phyloP scores from a whole-genome alignment of 306 rosid species.

The Cajanus cajan region DNA sequence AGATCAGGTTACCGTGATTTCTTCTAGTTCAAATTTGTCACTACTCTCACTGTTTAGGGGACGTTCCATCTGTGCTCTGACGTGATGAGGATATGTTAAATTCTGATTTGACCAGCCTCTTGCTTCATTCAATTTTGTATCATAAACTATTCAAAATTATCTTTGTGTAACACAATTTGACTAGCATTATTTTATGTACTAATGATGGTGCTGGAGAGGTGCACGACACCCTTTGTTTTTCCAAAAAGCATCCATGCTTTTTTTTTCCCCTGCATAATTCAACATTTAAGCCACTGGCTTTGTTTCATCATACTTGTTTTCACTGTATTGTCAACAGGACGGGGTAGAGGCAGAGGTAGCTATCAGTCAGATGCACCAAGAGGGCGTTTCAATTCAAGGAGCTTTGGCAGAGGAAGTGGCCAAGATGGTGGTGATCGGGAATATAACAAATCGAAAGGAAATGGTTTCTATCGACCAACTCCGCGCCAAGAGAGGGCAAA shows the following conservation, averaged over 20 bases:
- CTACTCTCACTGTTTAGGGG: background rate
- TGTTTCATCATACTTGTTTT: background rate
- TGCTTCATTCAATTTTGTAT: background rate
- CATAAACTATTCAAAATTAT: background rate
- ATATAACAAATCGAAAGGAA: slow-evolving; percentile 62
- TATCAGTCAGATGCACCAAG: slow-evolving; percentile 70
- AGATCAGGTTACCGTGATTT: background rate
- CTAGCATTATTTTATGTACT: background rate
- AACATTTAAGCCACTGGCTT: background rate
- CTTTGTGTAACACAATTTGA: background rate
- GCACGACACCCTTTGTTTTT: background rate
- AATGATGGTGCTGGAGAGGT: background rate
- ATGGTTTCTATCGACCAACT: slow-evolving; percentile 74
- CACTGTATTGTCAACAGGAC: slow-evolving; percentile 54
- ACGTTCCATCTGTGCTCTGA: background rate
- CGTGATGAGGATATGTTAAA: background rate
- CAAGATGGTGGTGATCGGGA: slow-evolving; percentile 65
- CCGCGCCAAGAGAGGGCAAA: slow-evolving; percentile 58
- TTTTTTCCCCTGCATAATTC: background rate
- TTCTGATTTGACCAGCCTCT: background rate
- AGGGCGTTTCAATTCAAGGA: slow-evolving; percentile 62
- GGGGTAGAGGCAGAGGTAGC: slow-evolving; percentile 89
- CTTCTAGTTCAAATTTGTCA: background rate
- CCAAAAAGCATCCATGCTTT: background rate
- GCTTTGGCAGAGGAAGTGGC: slow-evolving; percentile 56